These are phyloP conservation scores for Pleurotus tuoliensis DNA, from an alignment of 768 basidiomycete species.

Conservation along the genomic window DNA sequence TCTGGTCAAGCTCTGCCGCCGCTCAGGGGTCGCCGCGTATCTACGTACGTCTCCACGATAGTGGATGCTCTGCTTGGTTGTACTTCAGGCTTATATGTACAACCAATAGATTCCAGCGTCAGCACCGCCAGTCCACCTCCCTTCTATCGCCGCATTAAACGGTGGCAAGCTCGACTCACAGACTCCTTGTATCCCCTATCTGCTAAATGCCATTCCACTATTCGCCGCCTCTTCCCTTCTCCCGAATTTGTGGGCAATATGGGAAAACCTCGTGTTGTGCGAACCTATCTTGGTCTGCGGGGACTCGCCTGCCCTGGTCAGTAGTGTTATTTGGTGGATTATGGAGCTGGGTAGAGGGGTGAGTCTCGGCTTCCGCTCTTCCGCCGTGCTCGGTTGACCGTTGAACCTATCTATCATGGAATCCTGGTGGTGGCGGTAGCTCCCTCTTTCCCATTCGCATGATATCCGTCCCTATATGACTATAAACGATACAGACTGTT, in stretches of 20 bases:
- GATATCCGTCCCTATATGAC: conserved; percentile 96
- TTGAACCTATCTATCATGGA: not conserved
- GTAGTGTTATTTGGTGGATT: conserved; percentile 91
- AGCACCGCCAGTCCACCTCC: conserved; percentile 40
- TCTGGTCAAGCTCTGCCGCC: conserved; percentile 40
- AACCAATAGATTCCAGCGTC: conserved; percentile 61
- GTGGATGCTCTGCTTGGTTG: no score
- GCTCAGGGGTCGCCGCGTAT: not conserved
- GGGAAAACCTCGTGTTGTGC: conserved; percentile 91
- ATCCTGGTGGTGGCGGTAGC: conserved; percentile 34
- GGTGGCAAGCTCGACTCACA: not conserved
- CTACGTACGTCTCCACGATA: conserved; percentile 29
- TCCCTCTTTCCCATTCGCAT: conserved; percentile 71
- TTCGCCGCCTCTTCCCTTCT: conserved; percentile 54
- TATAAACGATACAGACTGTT: conserved; percentile 88
- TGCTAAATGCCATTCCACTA: conserved; percentile 36
- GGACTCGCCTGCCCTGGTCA: conserved; percentile 73
- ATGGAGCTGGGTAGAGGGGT: conserved; percentile 84
- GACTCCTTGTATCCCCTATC: conserved; percentile 36
- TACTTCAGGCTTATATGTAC: no score
- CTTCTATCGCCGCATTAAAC: not conserved
- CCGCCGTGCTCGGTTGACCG: not conserved
- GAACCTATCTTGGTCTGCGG: conserved; percentile 89
- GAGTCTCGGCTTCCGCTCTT: conserved; percentile 10
- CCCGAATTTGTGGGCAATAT: conserved; percentile 75